Conservation (phyloP, 176 grass and related monocot species). For the Cymbopogon citratus region DNA sequence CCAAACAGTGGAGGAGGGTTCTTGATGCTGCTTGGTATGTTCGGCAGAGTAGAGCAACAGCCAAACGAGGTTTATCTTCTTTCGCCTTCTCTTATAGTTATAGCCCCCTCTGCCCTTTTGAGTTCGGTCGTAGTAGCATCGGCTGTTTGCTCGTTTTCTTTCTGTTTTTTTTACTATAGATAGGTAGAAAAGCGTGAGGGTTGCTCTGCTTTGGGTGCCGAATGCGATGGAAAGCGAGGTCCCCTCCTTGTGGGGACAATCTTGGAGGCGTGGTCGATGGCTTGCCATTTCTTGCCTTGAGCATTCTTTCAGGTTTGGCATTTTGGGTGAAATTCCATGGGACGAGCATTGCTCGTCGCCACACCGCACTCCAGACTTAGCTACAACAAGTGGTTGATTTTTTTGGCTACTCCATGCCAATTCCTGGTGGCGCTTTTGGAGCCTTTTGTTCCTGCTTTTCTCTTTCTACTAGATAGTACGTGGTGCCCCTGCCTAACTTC, state of each 20-base stretch:
- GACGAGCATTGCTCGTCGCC: background rate
- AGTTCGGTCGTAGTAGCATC: background rate
- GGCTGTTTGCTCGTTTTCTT: background rate
- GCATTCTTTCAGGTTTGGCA: background rate
- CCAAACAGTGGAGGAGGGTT: background rate
- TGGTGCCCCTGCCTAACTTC: conserved; percentile 38
- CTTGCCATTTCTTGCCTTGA: background rate
- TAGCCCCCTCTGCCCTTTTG: background rate
- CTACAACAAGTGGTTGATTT: conserved; percentile 11
- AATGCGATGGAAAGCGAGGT: conserved; percentile 1
- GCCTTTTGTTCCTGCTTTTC: conserved; percentile 26
- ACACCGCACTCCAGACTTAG: conserved; percentile 10
- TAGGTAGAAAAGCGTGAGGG: background rate
- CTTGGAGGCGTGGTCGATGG: background rate
- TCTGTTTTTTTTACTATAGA: background rate
- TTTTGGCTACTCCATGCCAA: conserved; percentile 10
- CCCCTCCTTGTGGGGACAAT: background rate
- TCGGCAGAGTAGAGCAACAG: background rate
- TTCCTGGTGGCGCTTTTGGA: background rate
- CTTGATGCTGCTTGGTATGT: background rate
- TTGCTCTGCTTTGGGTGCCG: background rate
- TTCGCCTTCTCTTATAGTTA: background rate
- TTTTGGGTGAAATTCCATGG: background rate
- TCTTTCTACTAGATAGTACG: conserved; percentile 43
- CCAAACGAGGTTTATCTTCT: background rate